A percentile compares a stretch with the other conserved stretches of the same genome.
phyloP scores from a whole-genome alignment of 1,284 basidiomycete genomes.

The Takashimella tepidaria region DNA sequence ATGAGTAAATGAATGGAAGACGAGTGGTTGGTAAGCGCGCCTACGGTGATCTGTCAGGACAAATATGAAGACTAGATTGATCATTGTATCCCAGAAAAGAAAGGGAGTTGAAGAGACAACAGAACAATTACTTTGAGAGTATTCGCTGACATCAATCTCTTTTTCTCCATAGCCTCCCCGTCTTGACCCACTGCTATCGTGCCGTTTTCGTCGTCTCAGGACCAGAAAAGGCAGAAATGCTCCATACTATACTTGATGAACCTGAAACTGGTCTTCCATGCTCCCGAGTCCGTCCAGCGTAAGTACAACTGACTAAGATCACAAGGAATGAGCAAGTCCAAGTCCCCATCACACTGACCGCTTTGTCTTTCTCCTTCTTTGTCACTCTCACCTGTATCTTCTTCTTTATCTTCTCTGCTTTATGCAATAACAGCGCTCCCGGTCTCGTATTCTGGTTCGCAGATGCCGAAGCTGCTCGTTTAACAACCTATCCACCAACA shows the following conservation, averaged over 20 bases:
- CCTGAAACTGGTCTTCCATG: slow-evolving; percentile 79
- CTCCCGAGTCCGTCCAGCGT: slow-evolving; percentile 70
- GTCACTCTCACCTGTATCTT: not conserved
- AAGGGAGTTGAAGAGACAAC: too few species aligned
- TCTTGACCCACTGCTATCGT: slow-evolving; percentile 84
- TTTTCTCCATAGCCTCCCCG: slow-evolving; percentile 53
- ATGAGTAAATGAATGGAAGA: too few species aligned
- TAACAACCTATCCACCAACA: slow-evolving; percentile 42
- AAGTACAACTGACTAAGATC: slow-evolving; percentile 20
- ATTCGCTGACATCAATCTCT: too few species aligned
- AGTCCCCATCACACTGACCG: not conserved
- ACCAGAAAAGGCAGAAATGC: slow-evolving; percentile 73
- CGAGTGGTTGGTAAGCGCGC: too few species aligned
- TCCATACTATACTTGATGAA: slow-evolving; percentile 73
- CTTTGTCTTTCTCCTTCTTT: not conserved
- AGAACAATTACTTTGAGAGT: too few species aligned
- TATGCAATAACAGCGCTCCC: slow-evolving; percentile 52
- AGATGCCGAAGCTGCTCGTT: slow-evolving; percentile 65
- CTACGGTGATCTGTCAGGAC: too few species aligned
- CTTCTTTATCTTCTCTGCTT: not conserved
- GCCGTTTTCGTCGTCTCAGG: slow-evolving; percentile 88
- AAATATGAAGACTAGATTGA: too few species aligned
- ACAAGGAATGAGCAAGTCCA: too few species aligned
- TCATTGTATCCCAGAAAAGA: too few species aligned
- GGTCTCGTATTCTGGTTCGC: slow-evolving; percentile 91